phyloP scores from a whole-genome alignment of 768 basidiomycete genomes.

The Leccinum boreale region DNA sequence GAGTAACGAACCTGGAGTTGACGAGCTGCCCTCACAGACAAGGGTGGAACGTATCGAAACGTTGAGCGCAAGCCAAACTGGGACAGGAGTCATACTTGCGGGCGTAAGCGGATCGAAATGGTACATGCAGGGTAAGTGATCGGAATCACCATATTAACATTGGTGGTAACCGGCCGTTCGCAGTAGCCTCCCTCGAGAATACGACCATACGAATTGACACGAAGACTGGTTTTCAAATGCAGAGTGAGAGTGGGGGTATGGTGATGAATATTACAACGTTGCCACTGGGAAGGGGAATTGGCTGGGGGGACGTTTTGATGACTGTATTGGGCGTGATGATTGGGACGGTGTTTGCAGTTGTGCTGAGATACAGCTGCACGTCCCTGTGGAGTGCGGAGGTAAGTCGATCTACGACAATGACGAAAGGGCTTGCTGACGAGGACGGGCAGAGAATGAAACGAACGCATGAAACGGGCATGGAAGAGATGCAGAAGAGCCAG shows the following conservation, averaged over 20 bases:
- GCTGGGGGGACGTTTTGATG: slow-evolving; percentile 72
- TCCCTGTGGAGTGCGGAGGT: slow-evolving; percentile 75
- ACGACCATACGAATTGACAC: neutral
- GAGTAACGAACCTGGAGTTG: neutral
- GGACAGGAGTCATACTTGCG: neutral
- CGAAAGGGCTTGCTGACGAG: slow-evolving; percentile 2
- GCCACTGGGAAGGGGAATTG: neutral
- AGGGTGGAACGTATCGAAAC: neutral
- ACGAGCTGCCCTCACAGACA: neutral
- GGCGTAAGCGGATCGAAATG: slow-evolving; percentile 4
- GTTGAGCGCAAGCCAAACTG: neutral
- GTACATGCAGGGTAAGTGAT: slow-evolving; percentile 12
- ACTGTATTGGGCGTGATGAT: neutral
- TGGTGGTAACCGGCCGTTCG: neutral
- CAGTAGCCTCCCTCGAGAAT: slow-evolving; percentile 3
- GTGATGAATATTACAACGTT: slow-evolving; percentile 10
- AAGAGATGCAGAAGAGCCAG: neutral
- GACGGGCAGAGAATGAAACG: slow-evolving; percentile 4
- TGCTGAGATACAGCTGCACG: slow-evolving; percentile 54
- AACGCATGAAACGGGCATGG: neutral
- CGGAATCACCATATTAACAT: slow-evolving; percentile 2
- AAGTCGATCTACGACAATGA: slow-evolving; percentile 26
- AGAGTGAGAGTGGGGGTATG: slow-evolving; percentile 1
- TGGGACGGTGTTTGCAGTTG: slow-evolving; percentile 51
- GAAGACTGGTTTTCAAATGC: neutral